Conservation (phyloP, 2,329 filamentous ascomycete genomes). For the Chaetomium globosum region DNA sequence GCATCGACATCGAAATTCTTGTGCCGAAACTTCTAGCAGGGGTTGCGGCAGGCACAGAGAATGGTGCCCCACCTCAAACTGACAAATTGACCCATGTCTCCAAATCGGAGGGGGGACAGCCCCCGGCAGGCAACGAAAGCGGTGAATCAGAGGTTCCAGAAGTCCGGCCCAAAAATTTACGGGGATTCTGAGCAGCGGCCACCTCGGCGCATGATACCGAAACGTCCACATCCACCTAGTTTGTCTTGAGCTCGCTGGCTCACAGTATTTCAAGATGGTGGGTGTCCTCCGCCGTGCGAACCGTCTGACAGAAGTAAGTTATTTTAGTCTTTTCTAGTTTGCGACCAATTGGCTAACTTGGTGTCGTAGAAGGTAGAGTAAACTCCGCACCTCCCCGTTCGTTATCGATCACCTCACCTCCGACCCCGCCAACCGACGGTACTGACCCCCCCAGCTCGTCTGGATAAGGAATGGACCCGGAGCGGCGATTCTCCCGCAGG, state of each 20-base stretch:
- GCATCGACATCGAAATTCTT: constrained; percentile 20
- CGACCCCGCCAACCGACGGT: constrained; percentile 1
- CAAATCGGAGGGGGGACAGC: too few species aligned
- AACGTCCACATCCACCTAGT: constrained; percentile 20
- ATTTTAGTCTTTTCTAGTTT: constrained; percentile 9
- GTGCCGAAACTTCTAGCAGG: constrained; percentile 19
- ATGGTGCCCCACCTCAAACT: not conserved
- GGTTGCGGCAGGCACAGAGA: constrained; percentile 25
- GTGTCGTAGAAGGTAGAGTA: constrained; percentile 30
- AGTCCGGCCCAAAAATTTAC: constrained; percentile 35
- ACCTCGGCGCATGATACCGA: constrained; percentile 13
- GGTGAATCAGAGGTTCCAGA: constrained; percentile 22
- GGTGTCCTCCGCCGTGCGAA: constrained; percentile 69
- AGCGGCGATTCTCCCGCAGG: constrained; percentile 75
- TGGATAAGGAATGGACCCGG: constrained; percentile 78
- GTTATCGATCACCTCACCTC: not conserved
- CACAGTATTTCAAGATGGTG: constrained; percentile 41
- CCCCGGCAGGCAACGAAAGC: constrained; percentile 34
- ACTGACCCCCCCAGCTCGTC: constrained; percentile 60
- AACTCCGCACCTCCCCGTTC: constrained; percentile 1
- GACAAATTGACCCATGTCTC: not conserved
- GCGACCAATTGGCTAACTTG: constrained; percentile 18
- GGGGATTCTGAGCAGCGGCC: constrained; percentile 25
- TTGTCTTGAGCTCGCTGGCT: constrained; percentile 16
- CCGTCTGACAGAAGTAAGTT: constrained; percentile 70